Conservation (phyloP, 1,284 basidiomycete genomes). For the Rhizopogon parksii region DNA sequence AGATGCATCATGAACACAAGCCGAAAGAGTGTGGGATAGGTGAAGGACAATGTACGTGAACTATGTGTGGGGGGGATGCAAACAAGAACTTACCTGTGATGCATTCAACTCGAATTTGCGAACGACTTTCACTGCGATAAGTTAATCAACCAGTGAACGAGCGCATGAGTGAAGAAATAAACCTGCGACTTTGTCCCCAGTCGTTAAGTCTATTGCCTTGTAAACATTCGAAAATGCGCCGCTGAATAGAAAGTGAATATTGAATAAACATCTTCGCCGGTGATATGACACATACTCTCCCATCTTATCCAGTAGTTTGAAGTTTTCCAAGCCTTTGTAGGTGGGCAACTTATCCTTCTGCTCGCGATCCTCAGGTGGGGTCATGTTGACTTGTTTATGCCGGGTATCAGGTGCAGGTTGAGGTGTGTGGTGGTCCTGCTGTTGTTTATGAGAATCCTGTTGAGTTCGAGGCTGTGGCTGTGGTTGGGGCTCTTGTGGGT, state of each 20-base stretch:
- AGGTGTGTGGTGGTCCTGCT: slow-evolving; percentile 6
- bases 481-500: slow-evolving; percentile 25
- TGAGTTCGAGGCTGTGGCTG: slow-evolving; percentile 20
- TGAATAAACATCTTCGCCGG: not conserved
- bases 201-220: slow-evolving; percentile 78
- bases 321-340: slow-evolving; percentile 83
- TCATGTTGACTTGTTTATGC: slow-evolving; percentile 59
- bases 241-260: slow-evolving; percentile 33
- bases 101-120: slow-evolving; percentile 95
- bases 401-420: slow-evolving; percentile 32
- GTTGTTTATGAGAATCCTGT: not conserved
- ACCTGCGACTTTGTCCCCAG: slow-evolving; percentile 85
- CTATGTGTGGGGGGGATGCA: slow-evolving; percentile 23
- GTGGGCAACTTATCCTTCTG: slow-evolving; percentile 72
- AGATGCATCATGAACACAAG: slow-evolving; percentile 16
- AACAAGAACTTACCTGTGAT: slow-evolving; percentile 75
- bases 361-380: slow-evolving; percentile 74
- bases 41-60: slow-evolving; percentile 21
- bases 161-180: slow-evolving; percentile 18
- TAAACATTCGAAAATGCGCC: slow-evolving; percentile 99
- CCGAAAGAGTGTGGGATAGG: slow-evolving; percentile 14
- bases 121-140: slow-evolving; percentile 81
- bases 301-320: slow-evolving; percentile 84
- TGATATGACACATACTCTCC: slow-evolving; percentile 70
- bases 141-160: slow-evolving; percentile 9